phyloP scores from a whole-genome alignment of 2,329 filamentous ascomycete species.

The Colletotrichum ledebouriae region DNA sequence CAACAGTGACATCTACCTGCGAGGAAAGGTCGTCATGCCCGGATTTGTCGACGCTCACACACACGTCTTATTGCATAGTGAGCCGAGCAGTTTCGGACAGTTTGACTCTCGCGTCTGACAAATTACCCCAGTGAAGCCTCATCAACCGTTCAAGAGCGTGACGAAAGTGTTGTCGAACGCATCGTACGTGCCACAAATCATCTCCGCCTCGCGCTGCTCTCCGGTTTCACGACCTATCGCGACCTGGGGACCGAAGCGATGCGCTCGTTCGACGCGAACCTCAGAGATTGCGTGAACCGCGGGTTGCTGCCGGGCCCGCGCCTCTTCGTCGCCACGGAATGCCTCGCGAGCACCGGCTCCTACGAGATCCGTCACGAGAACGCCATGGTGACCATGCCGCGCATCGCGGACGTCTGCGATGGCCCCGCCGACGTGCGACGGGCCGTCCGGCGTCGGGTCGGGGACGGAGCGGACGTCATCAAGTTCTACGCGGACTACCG shows the following conservation, averaged over 20 bases:
- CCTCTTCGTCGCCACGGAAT: conserved; percentile 67
- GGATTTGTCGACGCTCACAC: conserved; percentile 69
- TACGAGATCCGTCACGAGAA: conserved; percentile 66
- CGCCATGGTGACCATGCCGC: conserved; percentile 47
- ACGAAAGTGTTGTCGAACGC: conserved; percentile 70
- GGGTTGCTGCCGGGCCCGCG: conserved; percentile 67
- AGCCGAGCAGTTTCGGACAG: background rate
- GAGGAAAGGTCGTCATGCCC: conserved; percentile 64
- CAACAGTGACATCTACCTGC: conserved; percentile 64
- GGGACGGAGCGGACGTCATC: conserved; percentile 63
- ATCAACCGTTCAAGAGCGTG: conserved; percentile 63
- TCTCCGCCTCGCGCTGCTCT: conserved; percentile 63
- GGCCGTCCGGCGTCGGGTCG: conserved; percentile 61
- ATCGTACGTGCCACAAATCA: conserved; percentile 67
- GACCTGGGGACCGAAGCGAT: conserved; percentile 68
- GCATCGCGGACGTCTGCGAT: conserved; percentile 59
- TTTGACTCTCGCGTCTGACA: conserved; percentile 8
- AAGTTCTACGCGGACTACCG: conserved; percentile 67
- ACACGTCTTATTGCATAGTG: conserved; percentile 68
- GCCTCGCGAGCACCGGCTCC: conserved; percentile 62
- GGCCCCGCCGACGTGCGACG: conserved; percentile 60
- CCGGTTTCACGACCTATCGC: conserved; percentile 71
- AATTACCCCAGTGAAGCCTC: conserved; percentile 30
- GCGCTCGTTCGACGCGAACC: conserved; percentile 61
- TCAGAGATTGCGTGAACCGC: conserved; percentile 67